These are phyloP conservation scores for Pezicula carpinea DNA, from an alignment of 2,329 filamentous ascomycete species.

Conservation along the genomic window DNA sequence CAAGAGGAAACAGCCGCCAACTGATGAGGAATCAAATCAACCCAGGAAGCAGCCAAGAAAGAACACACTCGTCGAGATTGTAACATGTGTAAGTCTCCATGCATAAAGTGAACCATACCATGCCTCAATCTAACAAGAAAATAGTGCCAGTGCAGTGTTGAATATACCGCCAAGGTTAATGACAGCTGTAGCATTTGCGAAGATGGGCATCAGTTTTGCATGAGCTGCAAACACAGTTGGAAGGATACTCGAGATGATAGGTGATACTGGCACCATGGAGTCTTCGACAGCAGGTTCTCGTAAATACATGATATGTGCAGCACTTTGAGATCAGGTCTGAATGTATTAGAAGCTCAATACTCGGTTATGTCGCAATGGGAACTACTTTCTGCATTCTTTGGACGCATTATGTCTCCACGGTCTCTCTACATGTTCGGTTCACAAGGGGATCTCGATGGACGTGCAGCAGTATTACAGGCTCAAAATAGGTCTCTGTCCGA, in stretches of 20 bases:
- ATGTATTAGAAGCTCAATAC: too few relatives aligned
- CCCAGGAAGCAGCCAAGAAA: neutral
- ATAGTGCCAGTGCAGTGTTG: neutral
- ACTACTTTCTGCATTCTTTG: too few relatives aligned
- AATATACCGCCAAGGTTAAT: neutral
- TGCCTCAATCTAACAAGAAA: neutral
- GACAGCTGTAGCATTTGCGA: neutral
- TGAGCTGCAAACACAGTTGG: constrained; percentile 9
- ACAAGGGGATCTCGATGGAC: too few relatives aligned
- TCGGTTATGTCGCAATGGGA: too few relatives aligned
- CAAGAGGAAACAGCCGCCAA: neutral
- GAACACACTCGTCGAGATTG: too few relatives aligned
- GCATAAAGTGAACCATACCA: neutral
- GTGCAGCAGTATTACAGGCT: too few relatives aligned
- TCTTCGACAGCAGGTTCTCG: constrained; percentile 1
- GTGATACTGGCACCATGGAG: constrained; percentile 7
- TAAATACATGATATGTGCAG: too few relatives aligned
- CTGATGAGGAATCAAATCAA: neutral
- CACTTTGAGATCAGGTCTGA: too few relatives aligned
- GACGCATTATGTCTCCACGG: too few relatives aligned
- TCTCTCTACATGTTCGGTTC: too few relatives aligned
- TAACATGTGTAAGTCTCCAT: constrained; percentile 16
- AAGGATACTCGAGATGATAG: neutral
- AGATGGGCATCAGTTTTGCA: neutral
- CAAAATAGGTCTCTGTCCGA: too few relatives aligned